These are phyloP conservation scores for Beta corolliflora DNA, from an alignment of 179 eudicot species.

Conservation along the genomic window DNA sequence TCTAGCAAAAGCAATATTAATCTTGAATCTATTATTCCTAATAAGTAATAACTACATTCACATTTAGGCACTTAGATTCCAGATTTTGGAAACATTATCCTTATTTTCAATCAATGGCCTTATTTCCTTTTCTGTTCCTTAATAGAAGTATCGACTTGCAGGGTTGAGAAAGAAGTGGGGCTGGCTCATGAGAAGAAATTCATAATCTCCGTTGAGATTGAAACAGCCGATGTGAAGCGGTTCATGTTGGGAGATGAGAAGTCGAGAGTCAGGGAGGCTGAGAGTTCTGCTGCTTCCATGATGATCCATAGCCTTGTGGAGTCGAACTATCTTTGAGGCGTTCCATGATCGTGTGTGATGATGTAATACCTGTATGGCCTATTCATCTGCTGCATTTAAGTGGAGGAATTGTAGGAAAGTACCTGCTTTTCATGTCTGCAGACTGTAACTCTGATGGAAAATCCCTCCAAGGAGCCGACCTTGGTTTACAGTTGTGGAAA, in stretches of 20 bases:
- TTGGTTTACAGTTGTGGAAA: no score
- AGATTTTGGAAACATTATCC: not conserved
- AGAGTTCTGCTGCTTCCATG: constrained; percentile 78
- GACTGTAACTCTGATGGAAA: not conserved
- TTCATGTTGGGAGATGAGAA: constrained; percentile 53
- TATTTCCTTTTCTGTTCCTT: not conserved
- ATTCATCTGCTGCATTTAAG: constrained; percentile 35
- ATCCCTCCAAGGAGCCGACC: not conserved
- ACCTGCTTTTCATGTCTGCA: constrained; percentile 22
- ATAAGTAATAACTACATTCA: not conserved
- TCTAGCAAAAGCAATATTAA: not conserved
- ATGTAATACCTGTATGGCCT: constrained; percentile 13
- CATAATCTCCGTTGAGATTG: constrained; percentile 61
- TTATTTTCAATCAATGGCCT: not conserved
- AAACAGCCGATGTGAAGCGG: constrained; percentile 30
- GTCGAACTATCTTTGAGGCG: constrained; percentile 18
- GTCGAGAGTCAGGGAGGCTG: constrained; percentile 61
- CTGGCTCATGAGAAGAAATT: constrained; percentile 60
- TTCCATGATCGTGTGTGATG: not conserved
- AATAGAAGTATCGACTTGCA: constrained; percentile 24
- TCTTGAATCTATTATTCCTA: not conserved
- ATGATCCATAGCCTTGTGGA: constrained; percentile 57
- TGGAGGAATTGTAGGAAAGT: constrained; percentile 35
- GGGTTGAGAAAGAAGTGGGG: constrained; percentile 57
- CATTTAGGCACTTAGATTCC: not conserved